Percentiles rank a stretch among this genome's conserved stretches.
phyloP scores from a whole-genome alignment of 108 stramenopile genomes.

The Nitzschia inconspicua region DNA sequence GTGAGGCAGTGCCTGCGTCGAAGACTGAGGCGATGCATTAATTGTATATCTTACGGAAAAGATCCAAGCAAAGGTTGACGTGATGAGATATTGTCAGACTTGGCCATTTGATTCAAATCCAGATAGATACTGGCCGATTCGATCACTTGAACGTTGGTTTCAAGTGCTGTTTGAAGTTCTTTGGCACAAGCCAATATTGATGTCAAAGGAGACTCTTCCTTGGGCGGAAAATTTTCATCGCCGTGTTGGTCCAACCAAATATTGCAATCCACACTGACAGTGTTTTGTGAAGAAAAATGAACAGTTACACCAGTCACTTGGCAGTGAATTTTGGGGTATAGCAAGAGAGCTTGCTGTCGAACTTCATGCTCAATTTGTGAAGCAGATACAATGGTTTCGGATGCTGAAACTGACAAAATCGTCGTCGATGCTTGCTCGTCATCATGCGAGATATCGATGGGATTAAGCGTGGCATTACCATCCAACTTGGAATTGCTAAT shows the following conservation, averaged over 20 bases:
- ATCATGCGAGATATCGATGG: background rate
- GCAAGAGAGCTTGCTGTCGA: constrained; percentile 9
- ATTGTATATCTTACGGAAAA: no score
- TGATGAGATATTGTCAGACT: no score
- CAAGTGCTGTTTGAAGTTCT: background rate
- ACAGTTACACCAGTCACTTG: constrained; percentile 13
- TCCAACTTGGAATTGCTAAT: constrained; percentile 3
- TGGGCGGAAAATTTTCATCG: background rate
- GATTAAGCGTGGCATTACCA: background rate
- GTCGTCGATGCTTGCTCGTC: background rate
- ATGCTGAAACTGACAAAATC: background rate
- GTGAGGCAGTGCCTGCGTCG: no score
- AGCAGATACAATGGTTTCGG: constrained; percentile 2
- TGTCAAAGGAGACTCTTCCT: background rate
- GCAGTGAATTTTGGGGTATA: constrained; percentile 5
- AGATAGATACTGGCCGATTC: constrained; percentile 15
- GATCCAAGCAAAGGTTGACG: no score
- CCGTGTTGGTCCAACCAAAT: background rate
- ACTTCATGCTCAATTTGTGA: constrained; percentile 11
- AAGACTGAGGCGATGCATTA: no score
- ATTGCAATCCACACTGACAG: constrained; percentile 13
- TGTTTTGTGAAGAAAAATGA: constrained; percentile 11
- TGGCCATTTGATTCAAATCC: no score
- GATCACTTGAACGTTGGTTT: constrained; percentile 15
- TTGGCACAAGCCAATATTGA: background rate